phyloP scores from a whole-genome alignment of 2,329 filamentous ascomycete genomes.

The Diaporthe nobilis region DNA sequence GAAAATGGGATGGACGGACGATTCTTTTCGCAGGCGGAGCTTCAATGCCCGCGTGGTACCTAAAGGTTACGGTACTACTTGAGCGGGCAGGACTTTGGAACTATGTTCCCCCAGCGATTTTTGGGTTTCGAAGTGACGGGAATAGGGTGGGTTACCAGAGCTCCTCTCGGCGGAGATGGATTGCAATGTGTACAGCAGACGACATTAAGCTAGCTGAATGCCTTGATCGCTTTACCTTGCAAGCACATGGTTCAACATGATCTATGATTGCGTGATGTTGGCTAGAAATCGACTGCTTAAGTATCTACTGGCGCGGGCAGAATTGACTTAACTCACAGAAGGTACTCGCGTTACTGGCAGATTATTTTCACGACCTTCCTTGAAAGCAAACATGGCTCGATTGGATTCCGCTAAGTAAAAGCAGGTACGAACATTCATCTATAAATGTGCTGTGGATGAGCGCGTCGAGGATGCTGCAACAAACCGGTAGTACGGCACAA shows the following conservation, averaged over 20 bases:
- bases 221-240: slow-evolving; percentile 17
- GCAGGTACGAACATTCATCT: not conserved
- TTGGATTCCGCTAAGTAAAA: not conserved
- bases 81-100: slow-evolving; percentile 5
- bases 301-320: not conserved
- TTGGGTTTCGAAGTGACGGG: slow-evolving; percentile 2
- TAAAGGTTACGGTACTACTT: not conserved
- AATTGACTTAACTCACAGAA: not conserved
- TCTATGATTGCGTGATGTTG: not conserved
- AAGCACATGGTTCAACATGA: not conserved
- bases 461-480: not conserved
- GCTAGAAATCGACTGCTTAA: not conserved
- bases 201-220: slow-evolving; percentile 27
- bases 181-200: slow-evolving; percentile 26
- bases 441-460: not conserved
- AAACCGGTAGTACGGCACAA: not conserved
- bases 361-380: not conserved
- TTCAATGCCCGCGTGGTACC: not conserved
- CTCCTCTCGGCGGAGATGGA: slow-evolving; percentile 32
- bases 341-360: not conserved
- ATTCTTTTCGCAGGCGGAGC: slow-evolving; percentile 14
- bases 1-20: slow-evolving; percentile 20
- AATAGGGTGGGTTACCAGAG: slow-evolving; percentile 4
- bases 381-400: not conserved
- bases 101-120: not conserved